Base-by-base conservation (phyloP, 768 basidiomycete genomes). In the Dioszegia aurantiaca region DNA sequence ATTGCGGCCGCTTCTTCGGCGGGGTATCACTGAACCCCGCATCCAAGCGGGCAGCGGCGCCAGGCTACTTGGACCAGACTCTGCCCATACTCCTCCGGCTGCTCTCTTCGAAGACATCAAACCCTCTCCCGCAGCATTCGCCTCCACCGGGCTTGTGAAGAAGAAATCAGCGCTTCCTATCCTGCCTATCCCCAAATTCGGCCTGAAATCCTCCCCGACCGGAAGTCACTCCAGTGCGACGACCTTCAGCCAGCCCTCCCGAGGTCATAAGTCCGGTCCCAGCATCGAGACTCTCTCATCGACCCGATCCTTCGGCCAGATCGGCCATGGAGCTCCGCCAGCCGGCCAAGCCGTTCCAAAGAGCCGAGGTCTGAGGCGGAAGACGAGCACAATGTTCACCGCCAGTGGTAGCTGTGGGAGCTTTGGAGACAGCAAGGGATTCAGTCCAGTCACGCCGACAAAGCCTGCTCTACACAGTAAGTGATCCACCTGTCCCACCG, bases 121-220 rank as follows among this genome's bases (percentile, higher is more conserved):
- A 26, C 75, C 75, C 1, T 72, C 69, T 55, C 75, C 75, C 12
- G 77, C 78, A 1, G 78, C 78, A 1, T 80, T 80, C 60, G 71
- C 75, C 33, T 76, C 74, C 17, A 77, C 78, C 10, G 79, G 79
- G 1, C 65, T 80, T 27, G 69, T 80, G 52, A 78, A 78, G 71
- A 76, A 76, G 59, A 67, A 59, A 30, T 67, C 68, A 3, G 62
- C 58, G 3, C 45, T 65, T 2, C 43, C 58, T 5, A 58, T 61
- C 10, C 37, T 67, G 0, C 66, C 64, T 27, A 61, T 68, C 14
- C 67, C 71, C 4, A 58, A 48, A 19, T 73, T 70, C 40, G 55
- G 45, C 19, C 2, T 41, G 21, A 31, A 52, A 23, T 17, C 40
- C 6, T 52, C 51, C 19, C 36, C 42, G 8, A 24, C 42, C 12